Evolutionary conservation across 306 rosid genomes (phyloP), one percentile per base, ranked within the genome.

Genomic region (Pueraria montana): DNA sequence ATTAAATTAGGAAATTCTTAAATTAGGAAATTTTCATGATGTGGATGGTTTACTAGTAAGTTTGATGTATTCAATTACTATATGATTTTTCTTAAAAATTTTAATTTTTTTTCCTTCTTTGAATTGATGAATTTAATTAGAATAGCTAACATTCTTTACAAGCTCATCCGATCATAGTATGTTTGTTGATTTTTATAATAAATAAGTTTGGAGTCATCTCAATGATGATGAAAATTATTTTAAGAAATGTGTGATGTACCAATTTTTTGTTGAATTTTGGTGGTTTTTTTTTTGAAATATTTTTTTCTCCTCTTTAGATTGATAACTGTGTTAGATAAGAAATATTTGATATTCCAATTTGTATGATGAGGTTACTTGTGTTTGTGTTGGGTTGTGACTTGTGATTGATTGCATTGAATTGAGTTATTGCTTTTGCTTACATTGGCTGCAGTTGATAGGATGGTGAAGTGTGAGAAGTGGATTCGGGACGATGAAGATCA

Each of bases 401-500:
- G 5, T 68, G 76, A 30, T 13, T 78, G 50, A 45, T 69, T 76
- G 12, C 4, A 74, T 66, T 78, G 56, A 67, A 61, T 45, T 76
- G 83, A 85, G 85, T 80, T 58, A 50, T 87, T 81, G 36, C 32
- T 27, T 27, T 27, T 27, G 32, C 62, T 53, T 88, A 43, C 34
- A 63, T 59, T 90, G 85, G 81, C 58, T 74, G 45, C 87, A 94
- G 98, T 94, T 83, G 98, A 94, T 89, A 90, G 87, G 80, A 89
- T 86, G 87, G 95, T 90, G 84, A 91, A 92, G 83, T 94, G 98
- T 74, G 98, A 92, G 88, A 91, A 89, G 86, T 94, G 98, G 98
- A 88, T 92, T 30, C 87, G 84, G 64, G 93, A 89, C 82, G 96
- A 88, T 68, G 87, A 83, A 17, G 67, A 55, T 66, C 82, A 14